Evolutionary conservation across 768 basidiomycete species (phyloP).

Genomic region (Xerocomus brunneocitrinus): DNA sequence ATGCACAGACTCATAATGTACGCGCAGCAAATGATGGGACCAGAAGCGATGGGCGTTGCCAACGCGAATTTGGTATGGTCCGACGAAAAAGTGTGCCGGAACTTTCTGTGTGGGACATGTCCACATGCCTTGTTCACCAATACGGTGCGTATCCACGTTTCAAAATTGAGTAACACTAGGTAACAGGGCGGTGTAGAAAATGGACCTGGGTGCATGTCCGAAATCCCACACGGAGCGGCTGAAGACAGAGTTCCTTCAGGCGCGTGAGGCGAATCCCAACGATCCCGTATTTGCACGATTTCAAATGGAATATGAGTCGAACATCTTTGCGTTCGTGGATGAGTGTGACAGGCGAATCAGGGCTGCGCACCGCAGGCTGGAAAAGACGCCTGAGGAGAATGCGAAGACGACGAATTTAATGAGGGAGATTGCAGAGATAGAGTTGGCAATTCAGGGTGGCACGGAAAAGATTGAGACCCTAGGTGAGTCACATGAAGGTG

Average conservation of each 20-base stretch:
- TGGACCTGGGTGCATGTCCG: slow-evolving; percentile 97
- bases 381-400: slow-evolving; percentile 99
- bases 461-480: slow-evolving; percentile 97
- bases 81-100: slow-evolving; percentile 97
- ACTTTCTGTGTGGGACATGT: slow-evolving; percentile 98
- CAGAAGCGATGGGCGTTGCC: slow-evolving; percentile 96
- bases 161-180: neutral
- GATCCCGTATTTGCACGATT: slow-evolving; percentile 83
- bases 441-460: slow-evolving; percentile 96
- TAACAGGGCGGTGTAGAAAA: slow-evolving; percentile 57
- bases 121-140: slow-evolving; percentile 97
- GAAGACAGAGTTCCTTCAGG: slow-evolving; percentile 83
- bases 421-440: slow-evolving; percentile 99
- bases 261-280: slow-evolving; percentile 66
- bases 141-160: slow-evolving; percentile 58
- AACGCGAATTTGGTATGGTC: slow-evolving; percentile 91
- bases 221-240: slow-evolving; percentile 94
- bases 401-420: slow-evolving; percentile 98
- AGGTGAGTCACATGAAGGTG: slow-evolving; percentile 44
- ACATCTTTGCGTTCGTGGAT: slow-evolving; percentile 94
- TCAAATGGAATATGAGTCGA: slow-evolving; percentile 93
- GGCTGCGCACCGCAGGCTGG: slow-evolving; percentile 87
- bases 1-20: slow-evolving; percentile 1
- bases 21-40: slow-evolving; percentile 98
- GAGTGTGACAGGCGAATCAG: slow-evolving; percentile 97